Evolutionary conservation across 257 asterid genomes (phyloP).

Genomic region (Solanum microdontum): DNA sequence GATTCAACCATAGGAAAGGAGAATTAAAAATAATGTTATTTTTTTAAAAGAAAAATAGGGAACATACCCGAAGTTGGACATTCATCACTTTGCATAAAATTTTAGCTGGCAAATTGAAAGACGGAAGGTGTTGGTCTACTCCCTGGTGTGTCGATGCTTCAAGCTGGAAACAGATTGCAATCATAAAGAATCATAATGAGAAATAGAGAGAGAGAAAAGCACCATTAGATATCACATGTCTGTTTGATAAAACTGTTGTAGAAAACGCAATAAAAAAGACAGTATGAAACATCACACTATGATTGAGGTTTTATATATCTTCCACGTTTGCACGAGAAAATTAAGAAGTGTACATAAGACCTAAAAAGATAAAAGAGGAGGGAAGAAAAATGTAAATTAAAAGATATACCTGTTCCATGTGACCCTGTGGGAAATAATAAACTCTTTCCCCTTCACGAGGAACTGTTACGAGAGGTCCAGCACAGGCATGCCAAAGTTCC

Average conservation of each 20-base stretch:
- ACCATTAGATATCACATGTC: neutral
- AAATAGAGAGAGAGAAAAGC: neutral
- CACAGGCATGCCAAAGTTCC: slow-evolving; percentile 98
- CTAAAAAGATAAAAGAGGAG: neutral
- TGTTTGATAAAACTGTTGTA: neutral
- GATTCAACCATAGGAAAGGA: neutral
- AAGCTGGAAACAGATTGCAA: slow-evolving; percentile 42
- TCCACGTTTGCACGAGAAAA: neutral
- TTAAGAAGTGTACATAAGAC: neutral
- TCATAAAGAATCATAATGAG: neutral
- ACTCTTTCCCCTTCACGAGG: slow-evolving; percentile 87
- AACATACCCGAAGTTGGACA: slow-evolving; percentile 67
- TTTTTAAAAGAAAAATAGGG: neutral
- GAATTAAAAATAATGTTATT: neutral
- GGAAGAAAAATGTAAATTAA: neutral
- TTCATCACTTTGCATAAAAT: slow-evolving; percentile 90
- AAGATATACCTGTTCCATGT: slow-evolving; percentile 84
- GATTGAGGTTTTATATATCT: neutral
- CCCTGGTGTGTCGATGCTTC: slow-evolving; percentile 97
- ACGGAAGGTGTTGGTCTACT: slow-evolving; percentile 83
- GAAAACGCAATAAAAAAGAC: neutral
- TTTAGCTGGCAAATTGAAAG: slow-evolving; percentile 76
- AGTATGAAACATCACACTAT: neutral
- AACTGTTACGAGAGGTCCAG: slow-evolving; percentile 87
- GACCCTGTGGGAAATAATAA: slow-evolving; percentile 95